Base-by-base conservation (phyloP, 1,284 basidiomycete species). In the Marasmius oreades region DNA sequence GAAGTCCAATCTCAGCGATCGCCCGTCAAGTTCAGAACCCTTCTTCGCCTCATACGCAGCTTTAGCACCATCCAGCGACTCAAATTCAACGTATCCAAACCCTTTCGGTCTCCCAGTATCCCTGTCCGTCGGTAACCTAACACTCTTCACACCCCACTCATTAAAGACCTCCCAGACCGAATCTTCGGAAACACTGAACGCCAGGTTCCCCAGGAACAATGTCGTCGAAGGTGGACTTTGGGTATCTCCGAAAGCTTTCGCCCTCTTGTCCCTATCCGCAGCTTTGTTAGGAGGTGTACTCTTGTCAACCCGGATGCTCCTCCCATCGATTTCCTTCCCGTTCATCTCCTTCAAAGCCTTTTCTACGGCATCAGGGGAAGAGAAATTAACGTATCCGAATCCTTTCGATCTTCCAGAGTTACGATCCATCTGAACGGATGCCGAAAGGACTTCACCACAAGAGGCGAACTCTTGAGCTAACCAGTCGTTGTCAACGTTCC, bases 401-500 rank as follows among this genome's bases (percentile, higher is more conserved):
- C 94, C 95, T 62, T 91, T 88, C 55, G 93, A 95, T 68, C 84
- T 86, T 64, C 93, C 91, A 26, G 89, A 85, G 63, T 90, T 87
- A 62, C 94, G 92, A 73, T 99, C 95, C 74, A 88, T 90, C 74
- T 95, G 90, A 60, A 99, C 95, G 31, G 85, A 88, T 14, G 93
- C 94, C 36, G 85, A 86, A 62, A 88, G 81, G 63, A 99, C 85
- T 72, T 95, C 90, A 59, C 96, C 96, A 67, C 88, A 95, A 55
- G 82, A 79, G 51, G 88, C 86, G 66, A 99, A 98, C 73, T 98
- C 96, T 72, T 87, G 83, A 54, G 88, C 85, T 63, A 99, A 86
- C 84, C 95, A 94, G 73, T 98, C 96, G 72, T 95, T 92, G 80
- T 98, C 96, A 64, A 99, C 89, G 71, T 94, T 95, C 95, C 95